A percentile compares a stretch with the other conserved stretches of the same genome.
These are phyloP conservation scores for Thermochaetoides thermophila DNA, from an alignment of 495 filamentous ascomycete genomes.

Conservation along the genomic window DNA sequence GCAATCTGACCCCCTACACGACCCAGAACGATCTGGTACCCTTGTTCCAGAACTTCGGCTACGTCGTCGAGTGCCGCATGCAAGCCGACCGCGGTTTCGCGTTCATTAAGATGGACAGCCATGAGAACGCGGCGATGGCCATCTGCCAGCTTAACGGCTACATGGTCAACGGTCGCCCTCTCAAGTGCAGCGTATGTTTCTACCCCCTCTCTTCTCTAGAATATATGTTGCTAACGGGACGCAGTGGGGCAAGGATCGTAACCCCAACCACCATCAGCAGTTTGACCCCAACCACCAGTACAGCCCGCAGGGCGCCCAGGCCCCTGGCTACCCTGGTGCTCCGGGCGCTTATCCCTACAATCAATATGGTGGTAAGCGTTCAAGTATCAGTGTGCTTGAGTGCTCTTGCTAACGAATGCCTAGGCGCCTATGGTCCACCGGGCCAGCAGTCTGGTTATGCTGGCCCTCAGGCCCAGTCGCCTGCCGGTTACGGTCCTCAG, in stretches of 20 bases:
- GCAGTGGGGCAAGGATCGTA: constrained; percentile 98
- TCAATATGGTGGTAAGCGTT: constrained; percentile 63
- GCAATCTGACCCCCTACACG: constrained; percentile 95
- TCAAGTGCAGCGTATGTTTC: constrained; percentile 80
- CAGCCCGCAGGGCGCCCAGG: constrained; percentile 45
- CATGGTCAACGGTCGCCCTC: constrained; percentile 89
- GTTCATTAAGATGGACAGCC: constrained; percentile 98
- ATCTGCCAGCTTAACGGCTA: constrained; percentile 96
- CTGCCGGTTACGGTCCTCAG: constrained; percentile 47
- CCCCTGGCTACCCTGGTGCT: constrained; percentile 49
- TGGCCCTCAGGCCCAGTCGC: constrained; percentile 41
- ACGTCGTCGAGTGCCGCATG: constrained; percentile 91
- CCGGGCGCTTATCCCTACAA: constrained; percentile 84
- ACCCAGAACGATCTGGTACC: constrained; percentile 90
- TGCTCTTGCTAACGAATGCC: constrained; percentile 14
- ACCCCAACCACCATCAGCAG: constrained; percentile 61
- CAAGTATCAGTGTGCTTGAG: constrained; percentile 4
- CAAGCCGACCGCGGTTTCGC: constrained; percentile 97
- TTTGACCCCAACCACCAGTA: constrained; percentile 71
- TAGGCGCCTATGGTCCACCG: constrained; percentile 30
- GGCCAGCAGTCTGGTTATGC: constrained; percentile 38
- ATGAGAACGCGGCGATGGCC: constrained; percentile 96
- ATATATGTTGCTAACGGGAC: constrained; percentile 14
- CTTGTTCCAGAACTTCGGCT: constrained; percentile 96
- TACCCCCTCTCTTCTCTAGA: constrained; percentile 1